Conservation (phyloP, 768 basidiomycete genomes). For the Hygrocybe punicea region DNA sequence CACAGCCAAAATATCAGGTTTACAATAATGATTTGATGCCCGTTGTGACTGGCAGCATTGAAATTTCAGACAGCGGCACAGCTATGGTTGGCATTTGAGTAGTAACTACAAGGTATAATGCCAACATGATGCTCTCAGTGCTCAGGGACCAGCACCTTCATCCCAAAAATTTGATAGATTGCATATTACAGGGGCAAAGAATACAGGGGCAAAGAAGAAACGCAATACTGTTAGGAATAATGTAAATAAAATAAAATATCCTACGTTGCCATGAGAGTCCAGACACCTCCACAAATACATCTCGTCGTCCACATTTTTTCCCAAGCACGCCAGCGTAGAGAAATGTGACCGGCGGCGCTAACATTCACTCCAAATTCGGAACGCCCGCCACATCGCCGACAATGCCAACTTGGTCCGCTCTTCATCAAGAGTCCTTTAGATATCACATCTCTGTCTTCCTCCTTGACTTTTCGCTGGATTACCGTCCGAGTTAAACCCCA, state of each 20-base stretch:
- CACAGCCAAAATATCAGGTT: too few relatives aligned
- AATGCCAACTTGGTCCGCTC: constrained; percentile 39
- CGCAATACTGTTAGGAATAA: too few relatives aligned
- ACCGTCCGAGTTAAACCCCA: constrained; percentile 47
- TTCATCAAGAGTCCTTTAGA: constrained; percentile 53
- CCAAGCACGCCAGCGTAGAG: constrained; percentile 56
- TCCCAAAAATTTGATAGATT: too few relatives aligned
- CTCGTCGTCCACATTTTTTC: constrained; percentile 55
- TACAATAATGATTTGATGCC: too few relatives aligned
- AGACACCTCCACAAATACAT: constrained; percentile 72
- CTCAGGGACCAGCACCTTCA: too few relatives aligned
- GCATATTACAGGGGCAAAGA: too few relatives aligned
- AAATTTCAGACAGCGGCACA: too few relatives aligned
- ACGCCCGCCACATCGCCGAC: constrained; percentile 62
- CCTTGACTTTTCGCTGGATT: constrained; percentile 30
- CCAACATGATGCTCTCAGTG: too few relatives aligned
- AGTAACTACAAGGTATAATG: too few relatives aligned
- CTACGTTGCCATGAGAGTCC: constrained; percentile 31
- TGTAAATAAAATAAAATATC: constrained; percentile 1
- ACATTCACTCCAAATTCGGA: constrained; percentile 44
- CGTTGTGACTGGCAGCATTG: too few relatives aligned
- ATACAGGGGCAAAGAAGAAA: too few relatives aligned
- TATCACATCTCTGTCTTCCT: constrained; percentile 57
- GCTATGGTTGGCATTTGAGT: too few relatives aligned
- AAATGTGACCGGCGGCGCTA: constrained; percentile 28